Evolutionary conservation across 2,329 filamentous ascomycete species (phyloP).

Genomic region (Botrytis tulipae): DNA sequence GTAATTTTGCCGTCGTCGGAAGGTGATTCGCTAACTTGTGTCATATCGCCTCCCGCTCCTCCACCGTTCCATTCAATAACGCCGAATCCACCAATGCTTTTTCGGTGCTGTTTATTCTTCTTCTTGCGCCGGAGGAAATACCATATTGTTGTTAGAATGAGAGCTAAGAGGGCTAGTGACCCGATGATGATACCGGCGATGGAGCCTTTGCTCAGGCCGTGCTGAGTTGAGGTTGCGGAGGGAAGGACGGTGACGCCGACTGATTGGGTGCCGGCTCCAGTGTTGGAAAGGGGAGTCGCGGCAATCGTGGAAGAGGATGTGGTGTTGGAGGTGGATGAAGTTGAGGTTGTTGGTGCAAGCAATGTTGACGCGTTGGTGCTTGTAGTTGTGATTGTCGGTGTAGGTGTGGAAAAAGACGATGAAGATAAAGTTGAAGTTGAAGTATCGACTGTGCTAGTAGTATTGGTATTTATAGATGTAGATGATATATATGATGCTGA

Average conservation of each 20-base stretch:
- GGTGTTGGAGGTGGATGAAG: background rate
- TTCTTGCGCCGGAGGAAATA: background rate
- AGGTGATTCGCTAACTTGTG: background rate
- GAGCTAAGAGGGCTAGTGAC: background rate
- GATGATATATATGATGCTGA: background rate
- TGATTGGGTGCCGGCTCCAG: background rate
- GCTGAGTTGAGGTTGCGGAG: background rate
- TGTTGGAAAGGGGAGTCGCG: background rate
- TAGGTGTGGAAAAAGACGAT: background rate
- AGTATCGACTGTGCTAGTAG: background rate
- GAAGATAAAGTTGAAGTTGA: background rate
- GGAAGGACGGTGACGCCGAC: background rate
- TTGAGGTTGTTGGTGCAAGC: background rate
- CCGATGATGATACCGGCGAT: constrained; percentile 1
- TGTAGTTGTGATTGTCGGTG: background rate
- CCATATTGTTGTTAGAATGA: background rate
- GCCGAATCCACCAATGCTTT: background rate
- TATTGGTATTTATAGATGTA: background rate
- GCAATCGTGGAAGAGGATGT: background rate
- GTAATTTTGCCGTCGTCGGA: background rate
- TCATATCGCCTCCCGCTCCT: background rate
- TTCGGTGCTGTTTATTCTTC: background rate
- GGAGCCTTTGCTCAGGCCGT: background rate
- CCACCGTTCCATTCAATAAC: background rate
- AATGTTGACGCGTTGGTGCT: background rate